These are phyloP conservation scores for Talaromyces piceae DNA, from an alignment of 2,329 filamentous ascomycete genomes.

Conservation along the genomic window DNA sequence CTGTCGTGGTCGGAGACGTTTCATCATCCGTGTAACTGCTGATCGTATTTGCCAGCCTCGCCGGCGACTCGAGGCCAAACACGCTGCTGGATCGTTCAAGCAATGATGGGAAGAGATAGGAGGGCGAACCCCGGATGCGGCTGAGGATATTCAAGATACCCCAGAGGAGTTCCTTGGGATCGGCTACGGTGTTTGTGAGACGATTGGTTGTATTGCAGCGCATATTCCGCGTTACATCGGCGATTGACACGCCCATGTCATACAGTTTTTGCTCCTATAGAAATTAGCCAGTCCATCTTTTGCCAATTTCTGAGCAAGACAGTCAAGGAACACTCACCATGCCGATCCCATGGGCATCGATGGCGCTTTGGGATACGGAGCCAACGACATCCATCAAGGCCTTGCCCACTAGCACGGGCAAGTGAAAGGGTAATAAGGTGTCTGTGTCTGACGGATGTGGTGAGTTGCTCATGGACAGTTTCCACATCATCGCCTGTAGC, in stretches of 20 bases:
- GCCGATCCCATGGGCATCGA: conserved; percentile 68
- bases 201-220: conserved; percentile 20
- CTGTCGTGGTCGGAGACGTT: background rate
- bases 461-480: conserved; percentile 59
- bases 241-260: conserved; percentile 27
- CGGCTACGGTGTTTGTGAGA: conserved; percentile 24
- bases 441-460: conserved; percentile 50
- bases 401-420: conserved; percentile 56
- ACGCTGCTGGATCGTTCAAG: conserved; percentile 25
- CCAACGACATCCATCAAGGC: conserved; percentile 61
- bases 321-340: conserved; percentile 48
- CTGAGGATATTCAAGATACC: conserved; percentile 31
- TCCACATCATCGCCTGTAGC: conserved; percentile 66
- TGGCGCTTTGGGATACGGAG: conserved; percentile 64
- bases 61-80: conserved; percentile 24
- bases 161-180: conserved; percentile 31
- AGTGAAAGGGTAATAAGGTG: conserved; percentile 57
- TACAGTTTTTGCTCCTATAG: conserved; percentile 32
- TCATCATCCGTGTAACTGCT: background rate
- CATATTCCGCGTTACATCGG: conserved; percentile 27
- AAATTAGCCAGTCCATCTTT: background rate
- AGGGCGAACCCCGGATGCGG: conserved; percentile 32
- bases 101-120: conserved; percentile 28
- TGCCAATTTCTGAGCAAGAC: background rate
- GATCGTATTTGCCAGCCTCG: conserved; percentile 13